Evolutionary conservation across 1,284 basidiomycete genomes (phyloP).

Genomic region (Phlebopus sp.): DNA sequence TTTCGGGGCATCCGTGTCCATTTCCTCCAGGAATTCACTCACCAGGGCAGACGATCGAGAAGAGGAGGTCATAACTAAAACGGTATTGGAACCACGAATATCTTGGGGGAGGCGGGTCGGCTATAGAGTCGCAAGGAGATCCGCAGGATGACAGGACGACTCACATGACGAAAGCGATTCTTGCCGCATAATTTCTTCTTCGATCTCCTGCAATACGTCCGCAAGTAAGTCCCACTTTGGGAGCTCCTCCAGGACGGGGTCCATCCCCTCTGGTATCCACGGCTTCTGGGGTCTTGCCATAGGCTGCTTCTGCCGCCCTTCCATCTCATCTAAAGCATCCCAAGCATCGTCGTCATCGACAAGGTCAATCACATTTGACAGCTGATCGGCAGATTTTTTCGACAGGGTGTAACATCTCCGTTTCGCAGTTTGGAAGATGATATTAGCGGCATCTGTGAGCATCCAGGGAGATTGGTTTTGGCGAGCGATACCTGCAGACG

Average conservation of each 20-base stretch:
- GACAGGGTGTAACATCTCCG: conserved; percentile 70
- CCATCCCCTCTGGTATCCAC: conserved; percentile 80
- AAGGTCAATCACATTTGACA: conserved; percentile 23
- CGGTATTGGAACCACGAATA: conserved; percentile 66
- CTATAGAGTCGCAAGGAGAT: neutral
- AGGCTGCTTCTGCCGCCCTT: conserved; percentile 36
- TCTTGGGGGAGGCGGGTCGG: conserved; percentile 24
- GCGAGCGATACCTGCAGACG: conserved; percentile 46
- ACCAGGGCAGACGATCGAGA: conserved; percentile 73
- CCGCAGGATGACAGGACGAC: conserved; percentile 20
- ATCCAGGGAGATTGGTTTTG: conserved; percentile 84
- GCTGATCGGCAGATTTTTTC: conserved; percentile 26
- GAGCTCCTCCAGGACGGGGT: conserved; percentile 88
- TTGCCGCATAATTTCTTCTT: conserved; percentile 76
- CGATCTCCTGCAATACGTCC: conserved; percentile 88
- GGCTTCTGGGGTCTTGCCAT: conserved; percentile 21
- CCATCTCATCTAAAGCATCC: conserved; percentile 63
- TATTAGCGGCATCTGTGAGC: conserved; percentile 85
- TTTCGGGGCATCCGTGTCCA: conserved; percentile 53
- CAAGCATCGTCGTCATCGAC: conserved; percentile 70
- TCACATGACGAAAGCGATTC: conserved; percentile 40
- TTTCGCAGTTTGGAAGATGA: conserved; percentile 84
- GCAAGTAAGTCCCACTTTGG: conserved; percentile 92
- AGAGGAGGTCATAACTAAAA: conserved; percentile 89
- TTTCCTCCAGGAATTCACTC: conserved; percentile 73